Percentiles rank a stretch among this genome's conserved stretches.
phyloP scores from a whole-genome alignment of 305 asterid genomes.

The Fraxinus nigra region DNA sequence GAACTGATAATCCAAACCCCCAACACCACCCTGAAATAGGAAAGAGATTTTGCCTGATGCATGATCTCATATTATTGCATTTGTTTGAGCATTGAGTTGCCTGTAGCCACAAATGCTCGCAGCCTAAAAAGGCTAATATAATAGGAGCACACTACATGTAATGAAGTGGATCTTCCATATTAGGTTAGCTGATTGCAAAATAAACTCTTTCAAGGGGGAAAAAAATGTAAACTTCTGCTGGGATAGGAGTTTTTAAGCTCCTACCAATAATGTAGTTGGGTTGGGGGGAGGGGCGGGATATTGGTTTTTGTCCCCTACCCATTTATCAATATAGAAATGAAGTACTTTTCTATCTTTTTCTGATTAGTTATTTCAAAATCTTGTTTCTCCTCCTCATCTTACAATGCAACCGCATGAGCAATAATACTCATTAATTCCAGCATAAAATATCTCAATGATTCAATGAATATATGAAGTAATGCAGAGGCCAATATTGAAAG shows the following conservation, averaged over 20 bases:
- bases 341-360: not conserved
- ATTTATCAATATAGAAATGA: not conserved
- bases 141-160: not conserved
- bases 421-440: not conserved
- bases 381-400: not conserved
- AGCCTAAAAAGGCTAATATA: not conserved
- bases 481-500: not conserved
- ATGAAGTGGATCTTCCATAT: not conserved
- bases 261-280: not conserved
- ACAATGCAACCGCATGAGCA: not conserved
- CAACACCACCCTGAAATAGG: not conserved
- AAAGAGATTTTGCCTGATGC: not conserved
- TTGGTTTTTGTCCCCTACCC: not conserved
- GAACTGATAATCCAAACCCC: not conserved
- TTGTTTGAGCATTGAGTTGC: not conserved
- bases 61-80: not conserved
- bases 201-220: not conserved
- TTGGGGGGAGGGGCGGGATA: not conserved
- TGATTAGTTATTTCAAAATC: not conserved
- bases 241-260: not conserved
- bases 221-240: not conserved
- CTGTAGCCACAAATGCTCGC: not conserved
- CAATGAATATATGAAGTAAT: not conserved
- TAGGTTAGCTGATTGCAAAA: not conserved
- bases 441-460: not conserved